A percentile compares a stretch with the other conserved stretches of the same genome.
These are phyloP conservation scores for Leptographium procerum DNA, from an alignment of 2,329 filamentous ascomycete genomes.

Conservation along the genomic window DNA sequence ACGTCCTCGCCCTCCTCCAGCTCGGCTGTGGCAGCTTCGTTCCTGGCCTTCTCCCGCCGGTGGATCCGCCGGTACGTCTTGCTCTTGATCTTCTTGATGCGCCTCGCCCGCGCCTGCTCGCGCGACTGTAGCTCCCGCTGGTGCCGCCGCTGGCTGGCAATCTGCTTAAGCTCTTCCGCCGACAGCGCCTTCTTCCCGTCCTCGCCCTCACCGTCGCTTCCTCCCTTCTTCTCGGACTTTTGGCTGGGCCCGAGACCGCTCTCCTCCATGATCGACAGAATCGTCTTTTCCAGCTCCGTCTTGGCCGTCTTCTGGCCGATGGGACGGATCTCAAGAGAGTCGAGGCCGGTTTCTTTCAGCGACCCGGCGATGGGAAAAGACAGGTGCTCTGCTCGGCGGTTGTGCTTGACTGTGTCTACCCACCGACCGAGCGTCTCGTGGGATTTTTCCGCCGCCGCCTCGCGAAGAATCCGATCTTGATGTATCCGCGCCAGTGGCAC, in stretches of 20 bases:
- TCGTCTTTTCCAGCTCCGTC: constrained; percentile 75
- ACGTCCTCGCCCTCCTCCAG: constrained; percentile 51
- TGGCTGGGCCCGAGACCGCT: constrained; percentile 56
- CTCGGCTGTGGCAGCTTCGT: constrained; percentile 39
- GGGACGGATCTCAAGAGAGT: constrained; percentile 46
- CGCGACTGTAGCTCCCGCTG: constrained; percentile 78
- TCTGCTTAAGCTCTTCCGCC: constrained; percentile 58
- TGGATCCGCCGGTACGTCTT: constrained; percentile 90
- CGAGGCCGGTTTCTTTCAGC: constrained; percentile 47
- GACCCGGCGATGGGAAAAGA: constrained; percentile 75
- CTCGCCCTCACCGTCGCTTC: constrained; percentile 16
- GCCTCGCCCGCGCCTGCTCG: constrained; percentile 77
- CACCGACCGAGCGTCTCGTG: constrained; percentile 85
- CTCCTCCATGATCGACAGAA: constrained; percentile 80
- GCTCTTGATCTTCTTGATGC: constrained; percentile 98
- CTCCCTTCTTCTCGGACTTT: constrained; percentile 30
- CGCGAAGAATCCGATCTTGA: constrained; percentile 73
- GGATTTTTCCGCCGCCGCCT: constrained; percentile 77
- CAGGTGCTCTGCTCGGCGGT: constrained; percentile 82
- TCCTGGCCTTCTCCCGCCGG: constrained; percentile 54
- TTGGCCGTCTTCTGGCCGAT: constrained; percentile 51
- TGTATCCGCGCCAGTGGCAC: constrained; percentile 76
- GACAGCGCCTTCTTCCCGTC: constrained; percentile 46
- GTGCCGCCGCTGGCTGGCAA: constrained; percentile 63
- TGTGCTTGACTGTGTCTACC: constrained; percentile 91